Base-by-base conservation (phyloP, 495 filamentous ascomycete species). In the Friedmanniomyces simplex region DNA sequence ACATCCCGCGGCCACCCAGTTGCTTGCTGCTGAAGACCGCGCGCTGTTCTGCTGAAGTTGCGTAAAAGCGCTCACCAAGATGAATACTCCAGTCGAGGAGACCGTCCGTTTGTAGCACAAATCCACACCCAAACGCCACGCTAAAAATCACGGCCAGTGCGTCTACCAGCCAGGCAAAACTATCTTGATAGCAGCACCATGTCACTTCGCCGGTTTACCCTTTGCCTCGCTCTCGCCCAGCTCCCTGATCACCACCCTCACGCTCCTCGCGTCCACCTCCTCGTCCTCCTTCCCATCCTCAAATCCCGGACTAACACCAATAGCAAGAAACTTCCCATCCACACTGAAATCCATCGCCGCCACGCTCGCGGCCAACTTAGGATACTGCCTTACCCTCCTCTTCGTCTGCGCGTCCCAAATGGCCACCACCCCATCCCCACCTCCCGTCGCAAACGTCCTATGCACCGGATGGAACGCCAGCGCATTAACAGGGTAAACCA, bases 321-420 rank as follows among this genome's bases (percentile, higher is more conserved):
- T 78, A 21, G 88, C 93, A 34, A 98, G 72, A 58, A 85, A 87
- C 68, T 82, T 87, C 13, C 93, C 93, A 66, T 95, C 84, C 12
- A 72, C 71, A 47, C 82, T 88, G 64, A 96, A 96, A 1, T 73
- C 77, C 57, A 96, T 67, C 0, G 84, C 83, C 5, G 85, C 83
- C 26, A 98, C 82, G 67, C 85, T 89, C 16, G 84, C 79, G 0
- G 82, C 76, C 49, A 89, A 88, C 64, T 84, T 85, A 67, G 88
- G 90, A 71, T 96, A 96, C 62, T 94, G 88, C 57, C 87, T 75
- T 64, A 96, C 88, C 67, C 93, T 80, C 64, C 93, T 78, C 79
- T 96, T 96, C 46, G 86, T 83, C 64, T 89, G 81, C 8, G 87
- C 91, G 73, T 98, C 93, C 93, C 93, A 98, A 39, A 98, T 73